These are phyloP conservation scores for Limonium bicolor DNA, from an alignment of 148 eudicot genomes.

Conservation along the genomic window DNA sequence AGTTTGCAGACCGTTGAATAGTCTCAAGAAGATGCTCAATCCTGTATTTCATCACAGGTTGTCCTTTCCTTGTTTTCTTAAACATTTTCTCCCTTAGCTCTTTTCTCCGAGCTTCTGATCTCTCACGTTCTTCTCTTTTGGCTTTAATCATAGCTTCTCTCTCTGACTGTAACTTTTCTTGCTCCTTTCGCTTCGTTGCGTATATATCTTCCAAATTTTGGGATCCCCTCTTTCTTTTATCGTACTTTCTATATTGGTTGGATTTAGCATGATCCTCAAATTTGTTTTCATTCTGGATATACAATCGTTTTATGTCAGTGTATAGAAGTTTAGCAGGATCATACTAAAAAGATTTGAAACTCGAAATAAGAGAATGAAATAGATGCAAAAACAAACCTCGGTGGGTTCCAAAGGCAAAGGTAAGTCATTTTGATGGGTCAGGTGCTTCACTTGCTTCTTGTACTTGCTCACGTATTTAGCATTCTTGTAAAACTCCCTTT, in stretches of 20 bases:
- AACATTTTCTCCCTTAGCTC: constrained; percentile 53
- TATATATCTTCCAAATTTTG: constrained; percentile 39
- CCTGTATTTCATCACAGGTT: constrained; percentile 91
- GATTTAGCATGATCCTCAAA: constrained; percentile 9
- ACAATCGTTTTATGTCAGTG: no score
- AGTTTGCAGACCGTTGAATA: constrained; percentile 23
- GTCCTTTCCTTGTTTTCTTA: constrained; percentile 73
- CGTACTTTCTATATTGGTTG: constrained; percentile 9
- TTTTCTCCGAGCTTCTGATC: constrained; percentile 59
- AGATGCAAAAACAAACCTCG: constrained; percentile 26
- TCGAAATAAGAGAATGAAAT: not conserved
- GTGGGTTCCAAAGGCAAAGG: constrained; percentile 8
- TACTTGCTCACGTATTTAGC: constrained; percentile 70
- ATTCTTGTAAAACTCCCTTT: constrained; percentile 78
- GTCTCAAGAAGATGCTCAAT: constrained; percentile 73
- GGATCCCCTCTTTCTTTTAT: constrained; percentile 23
- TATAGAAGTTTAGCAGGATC: not conserved
- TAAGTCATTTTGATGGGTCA: constrained; percentile 18
- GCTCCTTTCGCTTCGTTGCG: constrained; percentile 48
- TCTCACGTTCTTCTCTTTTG: constrained; percentile 44
- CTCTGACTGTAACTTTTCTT: constrained; percentile 59
- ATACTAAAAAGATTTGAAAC: not conserved
- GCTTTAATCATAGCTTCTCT: constrained; percentile 52
- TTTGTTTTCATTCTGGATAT: not conserved
- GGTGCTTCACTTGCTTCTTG: constrained; percentile 50